These are phyloP conservation scores for Galerina marginata DNA, from an alignment of 768 basidiomycete genomes.

Conservation along the genomic window DNA sequence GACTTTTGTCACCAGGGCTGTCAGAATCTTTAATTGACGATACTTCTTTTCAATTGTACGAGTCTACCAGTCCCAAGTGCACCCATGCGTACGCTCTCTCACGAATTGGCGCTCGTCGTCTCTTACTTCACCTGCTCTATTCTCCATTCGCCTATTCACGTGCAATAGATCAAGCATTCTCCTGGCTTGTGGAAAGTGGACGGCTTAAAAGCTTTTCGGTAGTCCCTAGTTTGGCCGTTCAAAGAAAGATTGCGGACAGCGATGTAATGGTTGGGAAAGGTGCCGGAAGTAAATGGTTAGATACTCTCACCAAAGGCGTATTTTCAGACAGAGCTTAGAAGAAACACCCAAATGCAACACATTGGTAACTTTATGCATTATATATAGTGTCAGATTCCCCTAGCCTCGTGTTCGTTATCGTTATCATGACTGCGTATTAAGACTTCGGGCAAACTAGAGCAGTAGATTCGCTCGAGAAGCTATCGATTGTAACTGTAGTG, in stretches of 20 bases:
- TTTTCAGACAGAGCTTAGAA: slow-evolving; percentile 28
- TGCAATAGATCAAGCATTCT: slow-evolving; percentile 74
- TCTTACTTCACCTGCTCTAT: slow-evolving; percentile 62
- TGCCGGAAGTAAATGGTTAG: slow-evolving; percentile 62
- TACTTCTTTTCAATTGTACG: slow-evolving; percentile 48
- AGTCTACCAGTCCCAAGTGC: slow-evolving; percentile 67
- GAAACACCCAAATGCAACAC: too few relatives aligned
- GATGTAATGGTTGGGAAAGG: slow-evolving; percentile 53
- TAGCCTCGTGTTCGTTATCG: too few relatives aligned
- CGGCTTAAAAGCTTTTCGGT: slow-evolving; percentile 65
- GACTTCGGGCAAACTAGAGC: too few relatives aligned
- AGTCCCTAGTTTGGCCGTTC: slow-evolving; percentile 70
- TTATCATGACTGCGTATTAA: too few relatives aligned
- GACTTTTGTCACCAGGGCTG: slow-evolving; percentile 35
- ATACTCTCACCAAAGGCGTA: slow-evolving; percentile 52
- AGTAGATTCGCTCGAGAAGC: too few relatives aligned
- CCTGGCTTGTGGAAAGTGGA: slow-evolving; percentile 66
- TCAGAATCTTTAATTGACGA: slow-evolving; percentile 10
- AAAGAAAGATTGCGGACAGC: slow-evolving; percentile 62
- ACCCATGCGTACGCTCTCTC: slow-evolving; percentile 78
- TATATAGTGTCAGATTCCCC: too few relatives aligned
- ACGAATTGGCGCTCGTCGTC: slow-evolving; percentile 59
- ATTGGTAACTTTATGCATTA: too few relatives aligned
- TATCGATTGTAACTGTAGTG: too few relatives aligned
- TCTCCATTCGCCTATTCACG: slow-evolving; percentile 79